Percentiles rank a stretch among this genome's conserved stretches.
phyloP scores from a whole-genome alignment of 2,329 filamentous ascomycete genomes.

The Stemphylium beticola region DNA sequence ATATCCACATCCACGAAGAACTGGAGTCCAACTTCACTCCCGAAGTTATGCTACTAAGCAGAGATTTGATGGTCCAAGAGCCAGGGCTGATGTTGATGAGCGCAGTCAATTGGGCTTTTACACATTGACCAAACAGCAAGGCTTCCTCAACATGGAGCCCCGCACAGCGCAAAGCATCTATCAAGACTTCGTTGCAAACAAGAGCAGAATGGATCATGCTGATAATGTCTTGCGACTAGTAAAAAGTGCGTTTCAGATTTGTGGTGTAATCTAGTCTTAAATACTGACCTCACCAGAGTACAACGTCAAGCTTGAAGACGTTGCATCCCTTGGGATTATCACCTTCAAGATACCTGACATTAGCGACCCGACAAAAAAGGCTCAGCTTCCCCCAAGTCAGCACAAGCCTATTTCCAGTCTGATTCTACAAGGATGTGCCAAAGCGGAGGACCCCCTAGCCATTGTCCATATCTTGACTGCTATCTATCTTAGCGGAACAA shows the following conservation, averaged over 20 bases:
- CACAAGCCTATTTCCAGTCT: conserved; percentile 25
- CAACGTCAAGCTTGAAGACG: conserved; percentile 26
- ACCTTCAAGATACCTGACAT: conserved; percentile 35
- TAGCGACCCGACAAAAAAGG: conserved; percentile 22
- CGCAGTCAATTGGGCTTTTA: conserved; percentile 30
- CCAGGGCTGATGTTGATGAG: conserved; percentile 30
- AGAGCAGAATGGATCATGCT: conserved; percentile 25
- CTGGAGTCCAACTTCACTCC: conserved; percentile 2
- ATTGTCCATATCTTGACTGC: conserved; percentile 39
- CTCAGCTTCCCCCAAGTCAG: conserved; percentile 32
- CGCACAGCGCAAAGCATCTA: conserved; percentile 32
- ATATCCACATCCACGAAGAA: neutral
- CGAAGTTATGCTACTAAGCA: conserved; percentile 24
- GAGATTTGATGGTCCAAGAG: conserved; percentile 20
- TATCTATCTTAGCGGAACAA: conserved; percentile 25
- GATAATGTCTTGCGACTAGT: conserved; percentile 25
- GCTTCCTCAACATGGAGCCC: conserved; percentile 21
- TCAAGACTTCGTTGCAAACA: conserved; percentile 30
- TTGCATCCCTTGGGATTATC: conserved; percentile 35
- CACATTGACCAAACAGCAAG: conserved; percentile 23
- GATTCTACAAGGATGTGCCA: conserved; percentile 38
- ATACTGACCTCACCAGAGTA: conserved; percentile 32
- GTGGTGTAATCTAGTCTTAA: neutral
- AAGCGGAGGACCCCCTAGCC: conserved; percentile 35
- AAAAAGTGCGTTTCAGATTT: conserved; percentile 25